A percentile compares a stretch with the other conserved stretches of the same genome.
Evolutionary conservation across 2,329 filamentous ascomycete genomes (phyloP).

Genomic region (Alternaria gansuensis): DNA sequence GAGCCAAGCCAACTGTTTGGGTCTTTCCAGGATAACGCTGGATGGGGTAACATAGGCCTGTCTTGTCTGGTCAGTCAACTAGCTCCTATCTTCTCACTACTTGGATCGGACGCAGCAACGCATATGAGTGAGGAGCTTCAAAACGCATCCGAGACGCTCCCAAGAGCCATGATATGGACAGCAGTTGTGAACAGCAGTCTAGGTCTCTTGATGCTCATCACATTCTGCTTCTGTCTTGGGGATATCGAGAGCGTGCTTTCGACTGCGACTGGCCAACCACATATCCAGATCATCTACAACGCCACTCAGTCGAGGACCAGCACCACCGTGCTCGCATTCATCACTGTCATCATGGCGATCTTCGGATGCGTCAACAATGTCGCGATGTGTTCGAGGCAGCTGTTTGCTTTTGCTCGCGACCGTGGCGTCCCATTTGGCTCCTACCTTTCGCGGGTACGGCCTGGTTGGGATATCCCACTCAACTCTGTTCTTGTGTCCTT

Average conservation of each 20-base stretch:
- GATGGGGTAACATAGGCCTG: constrained; percentile 53
- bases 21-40: constrained; percentile 56
- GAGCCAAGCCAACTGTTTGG: constrained; percentile 54
- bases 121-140: constrained; percentile 44
- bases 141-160: constrained; percentile 34
- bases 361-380: constrained; percentile 11
- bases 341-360: not conserved
- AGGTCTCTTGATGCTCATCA: constrained; percentile 42
- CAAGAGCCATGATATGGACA: constrained; percentile 50
- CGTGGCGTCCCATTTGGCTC: constrained; percentile 31
- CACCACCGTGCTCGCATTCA: constrained; percentile 27
- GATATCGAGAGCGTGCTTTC: constrained; percentile 5
- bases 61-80: constrained; percentile 53
- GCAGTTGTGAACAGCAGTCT: constrained; percentile 46
- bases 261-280: constrained; percentile 26
- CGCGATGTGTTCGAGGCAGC: constrained; percentile 32
- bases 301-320: constrained; percentile 29
- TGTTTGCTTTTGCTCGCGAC: constrained; percentile 41
- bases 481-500: constrained; percentile 31
- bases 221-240: constrained; percentile 14
- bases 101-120: constrained; percentile 44
- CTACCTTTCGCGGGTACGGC: constrained; percentile 22
- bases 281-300: constrained; percentile 32
- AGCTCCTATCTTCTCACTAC: constrained; percentile 41
- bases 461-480: constrained; percentile 30